A percentile compares a stretch with the other conserved stretches of the same genome.
Evolutionary conservation across 208 protist genomes (phyloP).

Genomic region (Trichomonas vaginalis): DNA sequence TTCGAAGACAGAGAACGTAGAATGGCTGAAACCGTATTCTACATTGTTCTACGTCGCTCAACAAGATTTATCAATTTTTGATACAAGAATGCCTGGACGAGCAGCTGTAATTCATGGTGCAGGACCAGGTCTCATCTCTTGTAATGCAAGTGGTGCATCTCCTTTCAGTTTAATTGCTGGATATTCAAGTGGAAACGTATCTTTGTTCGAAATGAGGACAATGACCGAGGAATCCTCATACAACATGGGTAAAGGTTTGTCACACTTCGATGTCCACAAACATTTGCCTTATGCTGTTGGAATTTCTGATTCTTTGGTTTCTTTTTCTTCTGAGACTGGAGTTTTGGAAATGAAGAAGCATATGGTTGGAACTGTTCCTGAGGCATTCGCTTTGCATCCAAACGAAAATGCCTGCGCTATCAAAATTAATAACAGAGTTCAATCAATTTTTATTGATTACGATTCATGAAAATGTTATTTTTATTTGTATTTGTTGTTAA

Average conservation of each 20-base stretch:
- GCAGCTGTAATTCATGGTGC: not conserved
- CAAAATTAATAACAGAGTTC: not conserved
- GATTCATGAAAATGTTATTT: too few relatives aligned
- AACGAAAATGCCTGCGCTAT: not conserved
- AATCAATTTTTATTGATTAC: not conserved
- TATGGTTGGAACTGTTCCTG: not conserved
- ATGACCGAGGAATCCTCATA: not conserved
- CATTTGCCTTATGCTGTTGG: not conserved
- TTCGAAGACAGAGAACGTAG: not conserved
- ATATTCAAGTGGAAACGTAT: not conserved
- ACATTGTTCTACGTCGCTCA: not conserved
- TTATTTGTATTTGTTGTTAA: too few relatives aligned
- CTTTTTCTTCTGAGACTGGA: not conserved
- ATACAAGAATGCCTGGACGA: not conserved
- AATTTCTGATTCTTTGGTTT: not conserved
- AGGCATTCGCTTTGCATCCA: not conserved
- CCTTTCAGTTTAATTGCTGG: not conserved
- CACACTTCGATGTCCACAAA: not conserved
- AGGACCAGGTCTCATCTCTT: not conserved
- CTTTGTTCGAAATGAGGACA: not conserved
- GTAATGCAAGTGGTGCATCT: not conserved
- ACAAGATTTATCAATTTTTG: not conserved
- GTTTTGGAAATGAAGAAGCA: not conserved
- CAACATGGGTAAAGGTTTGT: not conserved
- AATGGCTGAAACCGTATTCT: conserved; percentile 5